Percentiles rank a stretch among this genome's conserved stretches.
These are phyloP conservation scores for Coemansia asiatica DNA, from an alignment of 192 early-diverging fungal species.

Conservation along the genomic window DNA sequence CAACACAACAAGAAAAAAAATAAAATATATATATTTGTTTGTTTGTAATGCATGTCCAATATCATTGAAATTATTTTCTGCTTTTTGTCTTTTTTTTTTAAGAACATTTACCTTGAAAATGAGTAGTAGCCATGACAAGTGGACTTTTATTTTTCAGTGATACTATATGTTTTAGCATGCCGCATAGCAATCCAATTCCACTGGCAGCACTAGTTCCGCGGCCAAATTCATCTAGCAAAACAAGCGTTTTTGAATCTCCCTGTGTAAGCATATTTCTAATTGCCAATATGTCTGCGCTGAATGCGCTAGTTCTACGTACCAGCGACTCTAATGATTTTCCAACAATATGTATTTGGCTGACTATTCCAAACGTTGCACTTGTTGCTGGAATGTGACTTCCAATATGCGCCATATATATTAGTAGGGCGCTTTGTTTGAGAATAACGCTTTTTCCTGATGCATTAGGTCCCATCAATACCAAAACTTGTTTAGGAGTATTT, in stretches of 20 bases:
- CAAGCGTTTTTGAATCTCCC: conserved; percentile 15
- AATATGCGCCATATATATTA: conserved; percentile 86
- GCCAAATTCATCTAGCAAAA: conserved; percentile 50
- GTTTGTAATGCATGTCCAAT: too few relatives aligned
- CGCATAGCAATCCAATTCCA: conserved; percentile 80
- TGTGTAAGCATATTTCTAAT: conserved; percentile 16
- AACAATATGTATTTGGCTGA: conserved; percentile 74
- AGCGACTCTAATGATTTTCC: conserved; percentile 44
- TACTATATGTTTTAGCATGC: conserved; percentile 63
- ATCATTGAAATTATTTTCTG: neutral
- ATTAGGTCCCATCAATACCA: conserved; percentile 82
- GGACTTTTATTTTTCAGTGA: conserved; percentile 57
- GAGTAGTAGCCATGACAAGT: conserved; percentile 74
- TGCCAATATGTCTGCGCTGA: conserved; percentile 24
- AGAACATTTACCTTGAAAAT: conserved; percentile 74
- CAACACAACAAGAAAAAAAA: neutral
- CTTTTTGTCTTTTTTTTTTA: neutral
- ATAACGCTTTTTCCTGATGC: conserved; percentile 79
- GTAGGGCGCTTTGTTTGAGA: conserved; percentile 74
- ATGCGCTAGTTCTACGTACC: conserved; percentile 23
- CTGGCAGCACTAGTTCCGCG: conserved; percentile 56
- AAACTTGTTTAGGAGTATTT: conserved; percentile 38
- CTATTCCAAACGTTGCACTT: conserved; percentile 67
- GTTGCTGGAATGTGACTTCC: conserved; percentile 87
- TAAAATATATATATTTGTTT: neutral